Conservation (phyloP, 352 stramenopile species). For the Elongisporangium prolatum region DNA sequence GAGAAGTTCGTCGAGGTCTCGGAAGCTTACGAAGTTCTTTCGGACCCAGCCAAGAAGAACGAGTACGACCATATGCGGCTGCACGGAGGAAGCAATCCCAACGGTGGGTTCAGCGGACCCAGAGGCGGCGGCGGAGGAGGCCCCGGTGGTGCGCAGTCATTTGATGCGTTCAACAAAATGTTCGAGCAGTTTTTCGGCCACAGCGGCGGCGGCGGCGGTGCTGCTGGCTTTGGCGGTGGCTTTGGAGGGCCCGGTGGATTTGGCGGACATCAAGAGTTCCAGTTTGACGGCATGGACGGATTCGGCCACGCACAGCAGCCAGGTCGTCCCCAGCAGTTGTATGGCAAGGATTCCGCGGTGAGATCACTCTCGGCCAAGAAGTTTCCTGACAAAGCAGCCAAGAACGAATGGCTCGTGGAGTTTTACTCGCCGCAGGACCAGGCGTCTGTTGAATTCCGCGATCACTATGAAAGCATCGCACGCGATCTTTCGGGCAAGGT, state of each 20-base stretch:
- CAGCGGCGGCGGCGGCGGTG: constrained; percentile 25
- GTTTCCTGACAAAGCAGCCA: constrained; percentile 58
- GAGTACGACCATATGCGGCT: constrained; percentile 86
- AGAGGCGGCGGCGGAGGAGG: constrained; percentile 14
- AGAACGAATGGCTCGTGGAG: constrained; percentile 80
- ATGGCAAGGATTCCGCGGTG: constrained; percentile 55
- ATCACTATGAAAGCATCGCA: constrained; percentile 57
- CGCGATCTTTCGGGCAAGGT: constrained; percentile 65
- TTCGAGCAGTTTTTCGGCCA: constrained; percentile 86
- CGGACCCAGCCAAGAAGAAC: constrained; percentile 82
- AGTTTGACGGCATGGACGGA: constrained; percentile 76
- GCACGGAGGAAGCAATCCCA: constrained; percentile 19
- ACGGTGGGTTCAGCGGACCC: constrained; percentile 4
- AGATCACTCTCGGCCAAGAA: constrained; percentile 63
- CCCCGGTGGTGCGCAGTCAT: constrained; percentile 15
- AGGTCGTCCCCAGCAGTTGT: constrained; percentile 28
- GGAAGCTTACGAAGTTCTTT: constrained; percentile 91
- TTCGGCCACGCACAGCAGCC: constrained; percentile 44
- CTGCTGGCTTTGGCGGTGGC: constrained; percentile 21
- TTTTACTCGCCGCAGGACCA: constrained; percentile 67
- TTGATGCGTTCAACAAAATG: constrained; percentile 69
- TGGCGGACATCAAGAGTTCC: constrained; percentile 59
- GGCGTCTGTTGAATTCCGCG: constrained; percentile 51
- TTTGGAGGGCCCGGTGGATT: constrained; percentile 20
- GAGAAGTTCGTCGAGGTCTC: constrained; percentile 91